Conservation (phyloP, 106 monocot species). For the Cymbidium sinense region DNA sequence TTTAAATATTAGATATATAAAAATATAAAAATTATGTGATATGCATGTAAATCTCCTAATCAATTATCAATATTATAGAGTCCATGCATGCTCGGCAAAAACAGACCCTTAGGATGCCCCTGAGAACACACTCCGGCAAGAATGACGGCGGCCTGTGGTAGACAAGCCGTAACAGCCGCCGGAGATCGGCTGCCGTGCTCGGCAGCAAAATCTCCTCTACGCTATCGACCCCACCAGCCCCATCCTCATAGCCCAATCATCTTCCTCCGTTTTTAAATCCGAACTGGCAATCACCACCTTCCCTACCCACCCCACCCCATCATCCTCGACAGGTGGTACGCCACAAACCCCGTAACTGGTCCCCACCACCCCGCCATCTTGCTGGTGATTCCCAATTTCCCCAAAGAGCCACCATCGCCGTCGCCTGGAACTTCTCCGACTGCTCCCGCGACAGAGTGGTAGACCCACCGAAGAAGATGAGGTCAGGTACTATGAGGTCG, state of each 20-base stretch:
- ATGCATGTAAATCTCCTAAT: too few species aligned
- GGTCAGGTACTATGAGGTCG: slow-evolving; percentile 5
- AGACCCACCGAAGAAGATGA: slow-evolving; percentile 21
- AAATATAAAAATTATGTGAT: too few species aligned
- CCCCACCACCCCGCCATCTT: slow-evolving; percentile 12
- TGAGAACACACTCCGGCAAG: slow-evolving; percentile 34
- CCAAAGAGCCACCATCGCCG: not conserved
- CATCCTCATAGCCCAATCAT: slow-evolving; percentile 25
- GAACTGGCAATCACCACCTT: slow-evolving; percentile 60
- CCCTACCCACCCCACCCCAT: slow-evolving; percentile 9
- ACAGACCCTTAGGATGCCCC: slow-evolving; percentile 28
- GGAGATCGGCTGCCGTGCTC: not conserved
- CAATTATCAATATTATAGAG: too few species aligned
- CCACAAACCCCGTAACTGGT: slow-evolving; percentile 79
- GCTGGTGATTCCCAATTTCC: not conserved
- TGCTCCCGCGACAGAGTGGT: slow-evolving; percentile 8
- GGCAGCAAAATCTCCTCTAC: slow-evolving; percentile 34
- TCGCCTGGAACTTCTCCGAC: slow-evolving; percentile 10
- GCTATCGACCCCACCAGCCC: slow-evolving; percentile 20
- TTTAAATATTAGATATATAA: too few species aligned
- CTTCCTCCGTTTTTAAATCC: slow-evolving; percentile 35
- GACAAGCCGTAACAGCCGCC: slow-evolving; percentile 20
- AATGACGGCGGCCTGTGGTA: slow-evolving; percentile 13
- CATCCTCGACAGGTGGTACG: slow-evolving; percentile 46
- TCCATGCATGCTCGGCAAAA: not conserved